Evolutionary conservation across 2,329 filamentous ascomycete species (phyloP).

Genomic region (Herpotrichia juniperi): DNA sequence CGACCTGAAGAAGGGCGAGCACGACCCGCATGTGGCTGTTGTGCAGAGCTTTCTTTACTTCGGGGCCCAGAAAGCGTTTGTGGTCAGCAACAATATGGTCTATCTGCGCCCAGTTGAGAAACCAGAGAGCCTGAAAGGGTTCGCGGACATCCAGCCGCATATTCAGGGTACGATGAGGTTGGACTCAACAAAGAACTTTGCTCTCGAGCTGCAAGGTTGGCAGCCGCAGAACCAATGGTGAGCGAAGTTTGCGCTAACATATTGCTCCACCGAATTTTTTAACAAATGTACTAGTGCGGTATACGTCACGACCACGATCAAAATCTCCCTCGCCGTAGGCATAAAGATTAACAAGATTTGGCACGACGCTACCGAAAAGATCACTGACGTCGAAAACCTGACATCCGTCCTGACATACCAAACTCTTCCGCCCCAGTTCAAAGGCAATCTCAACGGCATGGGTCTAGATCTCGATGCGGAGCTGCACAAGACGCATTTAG

Average conservation of each 20-base stretch:
- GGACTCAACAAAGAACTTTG: neutral
- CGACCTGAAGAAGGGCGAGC: neutral
- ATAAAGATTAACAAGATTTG: neutral
- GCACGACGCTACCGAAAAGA: neutral
- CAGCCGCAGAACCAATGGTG: neutral
- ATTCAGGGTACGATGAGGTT: neutral
- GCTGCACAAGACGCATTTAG: no score
- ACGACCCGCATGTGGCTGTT: neutral
- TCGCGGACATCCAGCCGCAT: neutral
- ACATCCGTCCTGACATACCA: neutral
- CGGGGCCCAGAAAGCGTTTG: neutral
- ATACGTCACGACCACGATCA: neutral
- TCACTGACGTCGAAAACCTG: neutral
- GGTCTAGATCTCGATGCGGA: no score
- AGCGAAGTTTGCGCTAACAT: neutral
- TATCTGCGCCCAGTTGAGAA: neutral
- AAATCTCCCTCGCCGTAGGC: neutral
- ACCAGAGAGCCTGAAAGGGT: neutral
- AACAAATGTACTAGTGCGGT: no score
- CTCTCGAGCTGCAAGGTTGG: neutral
- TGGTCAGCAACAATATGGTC: neutral
- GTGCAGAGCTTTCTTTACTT: slow-evolving; percentile 3
- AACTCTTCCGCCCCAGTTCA: neutral
- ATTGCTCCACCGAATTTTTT: no score
- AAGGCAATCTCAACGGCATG: no score